Evolutionary conservation across 2,329 filamentous ascomycete genomes (phyloP), one percentile per base, ranked within the genome.

Genomic region (Nemania bipapillata): DNA sequence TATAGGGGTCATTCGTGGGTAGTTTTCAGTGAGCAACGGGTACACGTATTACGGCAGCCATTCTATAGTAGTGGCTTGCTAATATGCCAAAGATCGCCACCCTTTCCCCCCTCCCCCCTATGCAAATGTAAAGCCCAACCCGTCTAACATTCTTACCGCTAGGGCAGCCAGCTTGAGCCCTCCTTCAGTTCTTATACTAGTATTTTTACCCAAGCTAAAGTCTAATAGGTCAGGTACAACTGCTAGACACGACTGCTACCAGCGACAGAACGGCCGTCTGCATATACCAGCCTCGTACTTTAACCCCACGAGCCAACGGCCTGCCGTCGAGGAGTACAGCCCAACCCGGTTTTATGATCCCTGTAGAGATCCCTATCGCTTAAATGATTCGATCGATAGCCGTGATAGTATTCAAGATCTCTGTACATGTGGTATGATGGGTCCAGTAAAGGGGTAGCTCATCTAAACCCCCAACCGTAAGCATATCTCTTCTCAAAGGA

Each of bases 211-310:
- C 22, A 68, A 37, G 26, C 37, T 50, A 32, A n/a, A 37, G 50
- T 15, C 32, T 54, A 28, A 40, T 32, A 53, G 37, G 40, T 32
- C 26, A 60, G n/a, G 56, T n/a, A 52, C 42, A 47, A 42, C 42
- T 57, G 12, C 30, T 42, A 59, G 20, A 42, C 37, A 60, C 60
- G 30, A 69, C 30, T 52, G 20, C 65, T 72, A 59, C 60, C 61
- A 70, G 69, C 66, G 37, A 64, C 50, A 65, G 59, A 26, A 40
- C 72, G 74, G 75, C 65, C 65, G 22, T 66, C 66, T 69, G 70
- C 75, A 74, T 73, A 66, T 69, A 57, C 65, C 65, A 70, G 67
- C 67, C 65, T 73, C 67, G 45, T 52, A 53, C 59, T 54, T 63
- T 58, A 54, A 60, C 66, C 63, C 69, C 63, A 42, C 58, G 54